A percentile compares a stretch with the other conserved stretches of the same genome.
Conservation (phyloP, 257 asterid genomes). For the Solanum neorickii region DNA sequence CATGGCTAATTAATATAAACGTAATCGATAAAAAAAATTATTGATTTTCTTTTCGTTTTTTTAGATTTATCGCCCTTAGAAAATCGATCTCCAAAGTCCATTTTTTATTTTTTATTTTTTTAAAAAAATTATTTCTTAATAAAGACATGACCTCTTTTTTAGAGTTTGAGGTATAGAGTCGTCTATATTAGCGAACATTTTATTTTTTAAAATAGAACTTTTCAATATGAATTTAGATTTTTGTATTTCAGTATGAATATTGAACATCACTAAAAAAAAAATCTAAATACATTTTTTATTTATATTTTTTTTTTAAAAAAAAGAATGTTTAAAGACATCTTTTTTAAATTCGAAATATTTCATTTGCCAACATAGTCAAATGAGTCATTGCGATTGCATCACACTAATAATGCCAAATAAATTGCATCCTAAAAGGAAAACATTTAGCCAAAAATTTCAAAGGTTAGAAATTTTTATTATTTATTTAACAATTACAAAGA, state of each 20-base stretch:
- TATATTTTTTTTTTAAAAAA: neutral
- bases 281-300: neutral
- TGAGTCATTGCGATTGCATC: neutral
- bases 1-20: too few relatives aligned
- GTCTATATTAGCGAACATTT: neutral
- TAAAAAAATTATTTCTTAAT: too few relatives aligned
- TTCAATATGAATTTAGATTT: neutral
- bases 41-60: too few relatives aligned
- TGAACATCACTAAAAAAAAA: neutral
- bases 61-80: neutral
- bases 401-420: neutral
- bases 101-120: neutral
- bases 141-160: neutral
- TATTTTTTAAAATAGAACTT: accelerated
- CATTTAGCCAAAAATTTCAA: neutral
- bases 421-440: neutral
- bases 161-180: neutral
- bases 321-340: neutral
- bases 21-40: too few relatives aligned
- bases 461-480: neutral
- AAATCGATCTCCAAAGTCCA: neutral
- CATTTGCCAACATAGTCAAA: neutral
- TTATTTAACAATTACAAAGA: neutral
- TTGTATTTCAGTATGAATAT: neutral
- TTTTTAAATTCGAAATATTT: neutral